Evolutionary conservation across 768 basidiomycete genomes (phyloP).

Genomic region (Chlorophyllum brunneum): DNA sequence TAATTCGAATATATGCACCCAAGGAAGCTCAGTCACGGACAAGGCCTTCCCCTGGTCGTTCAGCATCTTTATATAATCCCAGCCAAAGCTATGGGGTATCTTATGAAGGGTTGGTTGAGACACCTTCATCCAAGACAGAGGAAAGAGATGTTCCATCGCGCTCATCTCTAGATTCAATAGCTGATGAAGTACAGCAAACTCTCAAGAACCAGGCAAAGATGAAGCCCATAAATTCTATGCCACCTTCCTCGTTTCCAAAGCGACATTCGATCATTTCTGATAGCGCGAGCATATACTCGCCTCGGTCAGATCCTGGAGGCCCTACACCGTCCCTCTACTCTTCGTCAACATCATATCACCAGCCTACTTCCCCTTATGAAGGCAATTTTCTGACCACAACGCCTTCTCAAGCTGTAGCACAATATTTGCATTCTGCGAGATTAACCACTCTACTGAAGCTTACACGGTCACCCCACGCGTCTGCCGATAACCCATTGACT

Average conservation of each 20-base stretch:
- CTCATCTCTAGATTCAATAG: slow-evolving; percentile 87
- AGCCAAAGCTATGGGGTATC: slow-evolving; percentile 44
- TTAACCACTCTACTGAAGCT: slow-evolving; percentile 81
- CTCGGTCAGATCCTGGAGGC: slow-evolving; percentile 48
- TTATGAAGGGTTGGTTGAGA: slow-evolving; percentile 49
- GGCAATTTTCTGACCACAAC: slow-evolving; percentile 35
- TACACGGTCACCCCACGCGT: slow-evolving; percentile 76
- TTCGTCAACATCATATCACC: slow-evolving; percentile 44
- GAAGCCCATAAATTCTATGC: slow-evolving; percentile 31
- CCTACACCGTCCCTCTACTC: slow-evolving; percentile 47
- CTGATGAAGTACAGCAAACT: slow-evolving; percentile 74
- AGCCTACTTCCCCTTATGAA: slow-evolving; percentile 47
- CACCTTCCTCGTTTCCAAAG: slow-evolving; percentile 40
- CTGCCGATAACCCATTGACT: slow-evolving; percentile 65
- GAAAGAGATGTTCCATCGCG: slow-evolving; percentile 66
- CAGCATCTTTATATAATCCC: slow-evolving; percentile 45
- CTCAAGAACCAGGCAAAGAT: slow-evolving; percentile 53
- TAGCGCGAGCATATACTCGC: slow-evolving; percentile 48
- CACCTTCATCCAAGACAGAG: slow-evolving; percentile 42
- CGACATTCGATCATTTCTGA: slow-evolving; percentile 57
- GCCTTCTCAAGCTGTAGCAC: slow-evolving; percentile 68
- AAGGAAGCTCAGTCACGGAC: slow-evolving; percentile 45
- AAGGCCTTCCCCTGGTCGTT: slow-evolving; percentile 39
- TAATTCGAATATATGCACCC: slow-evolving; percentile 80
- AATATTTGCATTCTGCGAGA: slow-evolving; percentile 82